These are phyloP conservation scores for Patellifolia procumbens DNA, from an alignment of 179 eudicot species.

Conservation along the genomic window DNA sequence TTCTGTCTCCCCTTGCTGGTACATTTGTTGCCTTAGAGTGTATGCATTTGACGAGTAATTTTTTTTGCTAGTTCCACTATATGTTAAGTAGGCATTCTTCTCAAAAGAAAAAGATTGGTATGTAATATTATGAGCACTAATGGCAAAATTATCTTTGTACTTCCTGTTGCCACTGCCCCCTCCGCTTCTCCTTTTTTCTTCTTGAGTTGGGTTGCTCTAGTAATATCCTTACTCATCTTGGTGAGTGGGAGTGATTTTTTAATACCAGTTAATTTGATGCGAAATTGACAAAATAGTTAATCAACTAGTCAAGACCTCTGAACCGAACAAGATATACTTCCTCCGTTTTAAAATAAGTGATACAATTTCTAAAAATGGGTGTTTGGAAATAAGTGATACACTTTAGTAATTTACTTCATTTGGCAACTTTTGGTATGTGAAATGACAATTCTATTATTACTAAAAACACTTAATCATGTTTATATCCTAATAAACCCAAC, in stretches of 20 bases:
- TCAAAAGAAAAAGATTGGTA: too few species aligned
- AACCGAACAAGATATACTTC: too few species aligned
- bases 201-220: background rate
- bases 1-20: background rate
- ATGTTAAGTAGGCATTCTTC: background rate
- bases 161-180: background rate
- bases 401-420: too few species aligned
- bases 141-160: background rate
- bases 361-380: too few species aligned
- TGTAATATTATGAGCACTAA: background rate
- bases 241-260: background rate
- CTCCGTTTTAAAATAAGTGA: too few species aligned
- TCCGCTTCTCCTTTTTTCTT: background rate
- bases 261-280: background rate
- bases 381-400: too few species aligned
- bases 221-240: background rate
- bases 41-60: background rate
- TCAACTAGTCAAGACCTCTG: background rate
- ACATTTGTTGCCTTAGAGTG: background rate
- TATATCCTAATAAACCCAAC: too few species aligned
- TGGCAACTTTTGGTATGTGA: too few species aligned
- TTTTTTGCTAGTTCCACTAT: background rate
- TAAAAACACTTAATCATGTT: too few species aligned
- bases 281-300: background rate
- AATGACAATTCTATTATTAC: background rate